These are phyloP conservation scores for Apophysomyces elegans DNA, from an alignment of 371 early-diverging fungal species.

Conservation along the genomic window DNA sequence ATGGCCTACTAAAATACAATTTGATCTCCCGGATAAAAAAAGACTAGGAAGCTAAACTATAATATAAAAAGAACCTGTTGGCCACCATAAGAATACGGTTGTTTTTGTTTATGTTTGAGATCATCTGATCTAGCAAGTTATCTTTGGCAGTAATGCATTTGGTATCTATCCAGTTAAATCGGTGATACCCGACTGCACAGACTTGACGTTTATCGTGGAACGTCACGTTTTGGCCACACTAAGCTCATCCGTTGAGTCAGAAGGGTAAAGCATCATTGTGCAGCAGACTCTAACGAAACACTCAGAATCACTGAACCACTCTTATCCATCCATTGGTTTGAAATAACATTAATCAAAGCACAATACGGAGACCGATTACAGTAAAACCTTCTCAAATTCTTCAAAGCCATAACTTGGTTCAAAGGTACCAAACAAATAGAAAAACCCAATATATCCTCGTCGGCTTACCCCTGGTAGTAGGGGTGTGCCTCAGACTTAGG, in stretches of 20 bases:
- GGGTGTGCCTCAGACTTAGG: too few species aligned
- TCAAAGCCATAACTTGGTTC: too few species aligned
- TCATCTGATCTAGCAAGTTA: not conserved
- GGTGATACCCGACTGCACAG: not conserved
- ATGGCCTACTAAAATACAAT: slow-evolving; percentile 1
- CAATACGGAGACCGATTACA: too few species aligned
- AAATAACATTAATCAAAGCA: too few species aligned
- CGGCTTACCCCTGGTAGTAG: too few species aligned
- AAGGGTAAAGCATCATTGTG: not conserved
- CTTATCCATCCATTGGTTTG: not conserved
- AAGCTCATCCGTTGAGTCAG: not conserved
- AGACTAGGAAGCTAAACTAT: not conserved
- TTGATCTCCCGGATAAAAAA: not conserved
- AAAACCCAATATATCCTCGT: too few species aligned
- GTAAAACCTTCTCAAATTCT: too few species aligned
- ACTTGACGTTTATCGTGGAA: not conserved
- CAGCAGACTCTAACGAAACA: not conserved
- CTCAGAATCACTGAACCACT: not conserved
- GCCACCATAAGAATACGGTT: too few species aligned
- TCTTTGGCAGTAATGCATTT: not conserved
- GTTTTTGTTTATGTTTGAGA: too few species aligned
- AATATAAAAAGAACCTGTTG: too few species aligned
- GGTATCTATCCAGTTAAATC: not conserved
- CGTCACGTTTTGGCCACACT: not conserved
- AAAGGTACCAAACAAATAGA: too few species aligned